Percentiles rank a stretch among this genome's conserved stretches.
phyloP scores from a whole-genome alignment of 2,329 filamentous ascomycete genomes.

The Lasiodiplodia gonubiensis region DNA sequence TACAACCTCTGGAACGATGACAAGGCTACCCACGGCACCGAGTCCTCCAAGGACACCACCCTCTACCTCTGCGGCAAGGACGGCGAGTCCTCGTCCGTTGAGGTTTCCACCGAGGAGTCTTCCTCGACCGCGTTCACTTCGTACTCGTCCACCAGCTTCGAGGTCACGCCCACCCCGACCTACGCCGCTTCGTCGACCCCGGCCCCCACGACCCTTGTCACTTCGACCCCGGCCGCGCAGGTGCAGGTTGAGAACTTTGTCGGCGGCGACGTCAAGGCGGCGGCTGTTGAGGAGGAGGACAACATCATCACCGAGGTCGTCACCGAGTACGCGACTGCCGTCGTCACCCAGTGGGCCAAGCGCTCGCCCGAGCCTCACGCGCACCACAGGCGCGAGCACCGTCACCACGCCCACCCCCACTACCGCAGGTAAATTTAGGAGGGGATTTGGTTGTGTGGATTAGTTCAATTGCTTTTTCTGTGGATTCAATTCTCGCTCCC shows the following conservation, averaged over 20 bases:
- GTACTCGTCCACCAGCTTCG: conserved; percentile 29
- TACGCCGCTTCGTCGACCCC: conserved; percentile 30
- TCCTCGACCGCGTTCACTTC: conserved; percentile 30
- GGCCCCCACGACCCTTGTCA: conserved; percentile 30
- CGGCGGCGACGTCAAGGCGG: conserved; percentile 3
- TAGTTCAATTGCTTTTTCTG: conserved; percentile 14
- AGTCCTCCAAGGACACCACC: conserved; percentile 29
- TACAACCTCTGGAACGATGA: conserved; percentile 42
- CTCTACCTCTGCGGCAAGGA: conserved; percentile 30
- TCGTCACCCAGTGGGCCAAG: conserved; percentile 33
- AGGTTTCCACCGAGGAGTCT: conserved; percentile 5
- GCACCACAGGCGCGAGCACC: conserved; percentile 42
- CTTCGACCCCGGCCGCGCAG: conserved; percentile 38
- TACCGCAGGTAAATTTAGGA: conserved; percentile 20
- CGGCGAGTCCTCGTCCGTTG: conserved; percentile 8
- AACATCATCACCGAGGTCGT: conserved; percentile 31
- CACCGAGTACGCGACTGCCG: conserved; percentile 36
- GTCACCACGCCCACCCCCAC: conserved; percentile 35
- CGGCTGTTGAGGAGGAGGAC: conserved; percentile 4
- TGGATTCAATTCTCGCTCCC: conserved; percentile 10
- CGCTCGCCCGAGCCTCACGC: conserved; percentile 19
- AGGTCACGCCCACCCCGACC: conserved; percentile 21
- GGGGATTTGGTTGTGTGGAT: not conserved
- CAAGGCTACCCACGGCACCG: conserved; percentile 35
- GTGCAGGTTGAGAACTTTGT: conserved; percentile 40